Conservation (phyloP, 352 stramenopile species). For the Phytophthora fragariae region DNA sequence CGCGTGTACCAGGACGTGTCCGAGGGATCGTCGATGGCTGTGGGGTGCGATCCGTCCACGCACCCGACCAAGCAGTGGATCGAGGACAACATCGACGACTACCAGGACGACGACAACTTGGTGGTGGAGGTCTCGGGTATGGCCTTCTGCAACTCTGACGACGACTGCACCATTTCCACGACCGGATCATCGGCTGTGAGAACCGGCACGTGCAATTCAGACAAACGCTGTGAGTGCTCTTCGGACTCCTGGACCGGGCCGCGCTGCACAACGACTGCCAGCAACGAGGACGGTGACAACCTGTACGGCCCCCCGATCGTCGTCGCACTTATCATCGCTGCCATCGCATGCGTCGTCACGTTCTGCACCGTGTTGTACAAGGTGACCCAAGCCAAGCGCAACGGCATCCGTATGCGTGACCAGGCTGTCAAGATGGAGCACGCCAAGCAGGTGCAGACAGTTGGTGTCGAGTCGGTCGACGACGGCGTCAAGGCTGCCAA, state of each 20-base stretch:
- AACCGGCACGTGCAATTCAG: conserved; percentile 42
- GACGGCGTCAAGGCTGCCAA: conserved; percentile 25
- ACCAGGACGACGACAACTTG: conserved; percentile 57
- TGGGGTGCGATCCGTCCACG: conserved; percentile 56
- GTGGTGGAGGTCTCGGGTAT: conserved; percentile 49
- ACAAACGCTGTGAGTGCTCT: conserved; percentile 42
- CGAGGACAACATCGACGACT: conserved; percentile 62
- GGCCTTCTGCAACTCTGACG: conserved; percentile 53
- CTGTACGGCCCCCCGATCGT: conserved; percentile 37
- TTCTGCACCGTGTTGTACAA: conserved; percentile 33
- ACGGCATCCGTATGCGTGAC: conserved; percentile 21
- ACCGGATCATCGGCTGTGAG: conserved; percentile 32
- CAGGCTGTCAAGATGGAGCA: conserved; percentile 36
- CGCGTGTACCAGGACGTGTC: conserved; percentile 33
- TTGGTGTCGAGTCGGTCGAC: conserved; percentile 32
- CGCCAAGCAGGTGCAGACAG: conserved; percentile 30
- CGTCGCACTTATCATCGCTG: conserved; percentile 32
- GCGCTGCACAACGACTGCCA: conserved; percentile 50
- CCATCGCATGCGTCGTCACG: conserved; percentile 18
- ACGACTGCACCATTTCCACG: conserved; percentile 58
- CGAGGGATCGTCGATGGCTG: conserved; percentile 44
- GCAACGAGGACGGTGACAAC: conserved; percentile 26
- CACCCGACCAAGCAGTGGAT: conserved; percentile 74
- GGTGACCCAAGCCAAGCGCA: conserved; percentile 34
- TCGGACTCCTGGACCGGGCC: conserved; percentile 53